Evolutionary conservation across 2,329 filamentous ascomycete species (phyloP).

Genomic region (Plenodomus lindquistii): DNA sequence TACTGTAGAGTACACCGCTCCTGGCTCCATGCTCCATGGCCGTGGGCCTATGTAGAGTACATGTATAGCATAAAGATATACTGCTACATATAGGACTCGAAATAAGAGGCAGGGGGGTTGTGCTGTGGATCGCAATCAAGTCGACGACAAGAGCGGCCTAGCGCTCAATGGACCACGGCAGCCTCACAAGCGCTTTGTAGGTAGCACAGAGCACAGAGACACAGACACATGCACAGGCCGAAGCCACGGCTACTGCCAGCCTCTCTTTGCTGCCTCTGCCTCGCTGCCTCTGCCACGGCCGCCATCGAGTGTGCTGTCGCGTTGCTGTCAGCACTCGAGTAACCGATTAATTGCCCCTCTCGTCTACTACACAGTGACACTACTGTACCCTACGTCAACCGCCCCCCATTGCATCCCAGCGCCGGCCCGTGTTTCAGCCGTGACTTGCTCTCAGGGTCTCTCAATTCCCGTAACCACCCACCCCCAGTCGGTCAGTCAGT

Average conservation of each 20-base stretch:
- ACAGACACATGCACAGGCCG: conserved; percentile 10
- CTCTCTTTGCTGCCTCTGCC: conserved; percentile 2
- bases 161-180: background rate
- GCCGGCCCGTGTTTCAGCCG: conserved; percentile 32
- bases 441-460: conserved; percentile 20
- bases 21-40: too few relatives aligned
- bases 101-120: background rate
- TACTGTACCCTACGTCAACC: background rate
- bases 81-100: background rate
- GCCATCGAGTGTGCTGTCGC: too few relatives aligned
- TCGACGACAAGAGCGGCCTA: background rate
- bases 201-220: conserved; percentile 5
- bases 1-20: too few relatives aligned
- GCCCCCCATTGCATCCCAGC: background rate
- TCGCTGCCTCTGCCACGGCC: too few relatives aligned
- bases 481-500: too few relatives aligned
- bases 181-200: too few relatives aligned
- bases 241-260: conserved; percentile 2
- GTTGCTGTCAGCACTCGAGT: too few relatives aligned
- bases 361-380: background rate
- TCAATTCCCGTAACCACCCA: conserved; percentile 6
- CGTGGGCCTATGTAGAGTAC: too few relatives aligned
- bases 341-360: too few relatives aligned
- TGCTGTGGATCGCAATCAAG: background rate
- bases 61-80: background rate